Base-by-base conservation (phyloP, 2,329 filamentous ascomycete species). In the Lomentospora prolificans region DNA sequence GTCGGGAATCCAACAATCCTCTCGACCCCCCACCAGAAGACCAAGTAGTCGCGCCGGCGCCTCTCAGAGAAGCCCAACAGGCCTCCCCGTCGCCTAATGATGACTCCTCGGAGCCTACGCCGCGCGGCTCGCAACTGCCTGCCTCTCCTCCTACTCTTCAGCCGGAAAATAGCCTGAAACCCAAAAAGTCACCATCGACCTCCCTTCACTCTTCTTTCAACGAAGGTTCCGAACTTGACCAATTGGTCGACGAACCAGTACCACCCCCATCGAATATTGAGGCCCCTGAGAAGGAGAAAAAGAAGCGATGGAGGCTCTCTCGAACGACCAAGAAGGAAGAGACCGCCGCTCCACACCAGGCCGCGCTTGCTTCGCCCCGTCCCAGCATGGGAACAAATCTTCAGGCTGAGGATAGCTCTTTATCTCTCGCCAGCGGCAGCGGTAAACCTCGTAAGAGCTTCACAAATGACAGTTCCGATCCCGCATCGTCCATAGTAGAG, bases 151-250 rank as follows among this genome's bases (percentile, higher is more conserved):
- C 61, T 69, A 60, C 60, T 41, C 67, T 73, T 56, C 74, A 76
- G 53, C 69, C 75, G 55, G 78, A 69, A 25, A 52, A 27, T 19
- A 22, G 56, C 25, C 25, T 3, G 66, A 70, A 53, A 66, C 79
- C 0, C 0, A 82, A 83, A 60, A 78, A 79, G 58, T 95, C 90
- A 1, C 89, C 89, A 0, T 82, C 87, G 0, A 82, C 85, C 2
- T 95, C 90, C 0, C 76, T 90, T 57, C 83, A 88, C 61, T 92
- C 89, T 27, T 83, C 80, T 0, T 82, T 84, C 60, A 94, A 92
- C 24, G 90, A 95, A 61, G 82, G 85, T 22, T 95, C 90, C 0
- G 90, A 96, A 65, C 66, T 84, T 28, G 90, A 95, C 59, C 84
- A 87, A 58, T n/a, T n/a, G n/a, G 69, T 78, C 8, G 88, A 90